phyloP scores from a whole-genome alignment of 2,329 filamentous ascomycete species.

The Podosphaera fusca region DNA sequence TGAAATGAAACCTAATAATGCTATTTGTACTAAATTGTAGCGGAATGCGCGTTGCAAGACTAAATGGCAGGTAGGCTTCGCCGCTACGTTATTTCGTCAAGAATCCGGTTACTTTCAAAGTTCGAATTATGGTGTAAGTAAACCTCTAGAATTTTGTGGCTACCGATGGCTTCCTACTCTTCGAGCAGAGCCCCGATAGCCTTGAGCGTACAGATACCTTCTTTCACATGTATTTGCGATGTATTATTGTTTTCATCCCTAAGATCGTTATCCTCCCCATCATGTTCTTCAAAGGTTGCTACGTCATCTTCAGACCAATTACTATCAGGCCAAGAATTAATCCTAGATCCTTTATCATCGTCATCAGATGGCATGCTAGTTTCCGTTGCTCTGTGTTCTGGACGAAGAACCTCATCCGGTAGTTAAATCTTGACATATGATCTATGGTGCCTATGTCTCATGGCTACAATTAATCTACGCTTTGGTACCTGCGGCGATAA shows the following conservation, averaged over 20 bases:
- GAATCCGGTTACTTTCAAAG: neutral
- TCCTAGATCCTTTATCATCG: neutral
- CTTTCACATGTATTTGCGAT: neutral
- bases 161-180: neutral
- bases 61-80: neutral
- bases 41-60: neutral
- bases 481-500: too few species aligned
- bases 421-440: too few species aligned
- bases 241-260: neutral
- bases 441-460: too few species aligned
- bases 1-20: neutral
- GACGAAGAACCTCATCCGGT: neutral
- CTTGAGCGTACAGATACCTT: neutral
- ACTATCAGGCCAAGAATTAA: neutral
- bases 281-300: neutral
- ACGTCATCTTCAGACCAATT: neutral
- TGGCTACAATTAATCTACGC: too few species aligned
- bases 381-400: neutral
- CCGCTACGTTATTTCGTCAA: neutral
- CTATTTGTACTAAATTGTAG: neutral
- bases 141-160: neutral
- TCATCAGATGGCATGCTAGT: neutral
- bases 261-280: neutral
- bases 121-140: neutral
- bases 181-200: neutral